phyloP scores from a whole-genome alignment of 352 stramenopile species.

The Globisporangium mamillatum region DNA sequence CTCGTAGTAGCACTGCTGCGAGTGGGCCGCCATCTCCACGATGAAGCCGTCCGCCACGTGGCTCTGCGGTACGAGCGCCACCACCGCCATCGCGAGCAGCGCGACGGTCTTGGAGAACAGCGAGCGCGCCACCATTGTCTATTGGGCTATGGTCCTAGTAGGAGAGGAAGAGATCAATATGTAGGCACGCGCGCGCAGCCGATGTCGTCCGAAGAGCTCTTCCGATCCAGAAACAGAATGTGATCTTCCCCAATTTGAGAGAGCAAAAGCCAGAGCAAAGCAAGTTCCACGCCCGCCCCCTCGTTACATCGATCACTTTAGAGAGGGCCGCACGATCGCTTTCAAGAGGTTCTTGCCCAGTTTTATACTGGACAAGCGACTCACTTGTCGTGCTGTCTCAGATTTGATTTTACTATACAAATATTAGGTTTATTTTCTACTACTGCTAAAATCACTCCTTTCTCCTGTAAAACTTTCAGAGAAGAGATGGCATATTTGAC shows the following conservation, averaged over 20 bases:
- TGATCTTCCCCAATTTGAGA: constrained; percentile 7
- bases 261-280: neutral
- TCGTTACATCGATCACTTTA: neutral
- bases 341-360: neutral
- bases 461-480: neutral
- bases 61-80: constrained; percentile 21
- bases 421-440: neutral
- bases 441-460: neutral
- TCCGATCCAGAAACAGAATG: constrained; percentile 2
- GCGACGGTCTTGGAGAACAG: constrained; percentile 3
- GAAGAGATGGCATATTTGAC: neutral
- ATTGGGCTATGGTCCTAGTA: neutral
- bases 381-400: neutral
- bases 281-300: neutral
- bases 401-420: neutral
- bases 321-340: neutral
- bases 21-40: constrained; percentile 42
- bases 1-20: constrained; percentile 80
- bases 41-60: constrained; percentile 39
- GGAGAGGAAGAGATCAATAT: neutral
- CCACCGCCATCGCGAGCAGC: constrained; percentile 23
- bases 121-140: constrained; percentile 4
- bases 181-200: neutral
- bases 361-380: neutral
- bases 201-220: neutral